phyloP scores from a whole-genome alignment of 2,329 filamentous ascomycete genomes.

The Phialemoniopsis sp. region DNA sequence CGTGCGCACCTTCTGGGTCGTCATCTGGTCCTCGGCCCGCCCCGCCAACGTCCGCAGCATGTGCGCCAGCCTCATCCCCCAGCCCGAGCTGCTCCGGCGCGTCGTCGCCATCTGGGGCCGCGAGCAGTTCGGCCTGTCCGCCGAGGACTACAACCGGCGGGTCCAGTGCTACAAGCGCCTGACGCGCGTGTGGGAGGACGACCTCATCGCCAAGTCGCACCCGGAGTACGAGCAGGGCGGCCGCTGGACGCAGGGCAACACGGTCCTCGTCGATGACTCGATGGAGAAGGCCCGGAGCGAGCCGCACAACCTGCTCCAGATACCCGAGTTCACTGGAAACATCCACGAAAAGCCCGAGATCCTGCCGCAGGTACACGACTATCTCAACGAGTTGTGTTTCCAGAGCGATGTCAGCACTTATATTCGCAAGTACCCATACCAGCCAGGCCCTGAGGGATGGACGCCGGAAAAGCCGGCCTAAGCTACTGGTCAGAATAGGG shows the following conservation, averaged over 20 bases:
- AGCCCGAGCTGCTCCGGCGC: constrained; percentile 38
- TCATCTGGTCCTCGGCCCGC: constrained; percentile 87
- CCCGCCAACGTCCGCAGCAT: constrained; percentile 68
- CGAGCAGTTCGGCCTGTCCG: constrained; percentile 66
- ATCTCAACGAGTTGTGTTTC: constrained; percentile 49
- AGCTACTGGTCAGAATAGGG: no score
- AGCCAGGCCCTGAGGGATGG: no score
- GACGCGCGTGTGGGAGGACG: constrained; percentile 62
- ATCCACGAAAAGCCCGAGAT: constrained; percentile 34
- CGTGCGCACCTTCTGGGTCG: constrained; percentile 70
- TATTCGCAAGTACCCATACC: constrained; percentile 44
- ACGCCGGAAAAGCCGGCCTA: no score
- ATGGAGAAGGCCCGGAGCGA: constrained; percentile 75
- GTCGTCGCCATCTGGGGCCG: constrained; percentile 75
- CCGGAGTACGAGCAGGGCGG: constrained; percentile 29
- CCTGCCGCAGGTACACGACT: constrained; percentile 57
- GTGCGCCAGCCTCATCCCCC: constrained; percentile 59
- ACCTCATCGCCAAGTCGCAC: constrained; percentile 35
- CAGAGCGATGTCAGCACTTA: constrained; percentile 60
- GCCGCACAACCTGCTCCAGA: constrained; percentile 75
- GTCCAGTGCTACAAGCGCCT: constrained; percentile 91
- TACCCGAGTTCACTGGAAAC: constrained; percentile 70
- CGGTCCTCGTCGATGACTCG: constrained; percentile 85
- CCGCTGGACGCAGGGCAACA: constrained; percentile 78
- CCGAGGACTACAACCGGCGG: constrained; percentile 60